A percentile compares a stretch with the other conserved stretches of the same genome.
Evolutionary conservation across 768 basidiomycete genomes (phyloP).

Genomic region (Daedaleopsis nitida): DNA sequence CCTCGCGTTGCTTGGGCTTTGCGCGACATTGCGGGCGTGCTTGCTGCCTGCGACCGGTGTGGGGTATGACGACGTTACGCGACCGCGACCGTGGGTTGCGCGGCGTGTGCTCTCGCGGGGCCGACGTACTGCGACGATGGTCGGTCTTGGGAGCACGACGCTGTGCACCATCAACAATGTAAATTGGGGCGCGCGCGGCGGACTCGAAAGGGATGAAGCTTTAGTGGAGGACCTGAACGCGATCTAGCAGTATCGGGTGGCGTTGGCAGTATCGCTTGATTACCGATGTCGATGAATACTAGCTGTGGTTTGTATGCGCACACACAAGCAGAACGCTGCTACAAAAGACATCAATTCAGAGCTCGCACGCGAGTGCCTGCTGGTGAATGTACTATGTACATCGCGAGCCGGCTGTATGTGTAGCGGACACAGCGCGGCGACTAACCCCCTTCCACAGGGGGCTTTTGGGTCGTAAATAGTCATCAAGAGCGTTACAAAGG

Average conservation of each 20-base stretch:
- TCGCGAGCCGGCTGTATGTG: slow-evolving; percentile 11
- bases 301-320: background rate
- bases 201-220: background rate
- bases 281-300: background rate
- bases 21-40: too few relatives aligned
- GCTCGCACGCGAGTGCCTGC: background rate
- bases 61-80: too few relatives aligned
- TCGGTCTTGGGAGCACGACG: background rate
- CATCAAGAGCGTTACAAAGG: background rate
- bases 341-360: slow-evolving; percentile 6
- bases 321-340: background rate
- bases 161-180: background rate
- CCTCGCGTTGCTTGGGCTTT: too few relatives aligned
- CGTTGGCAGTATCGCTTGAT: background rate
- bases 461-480: slow-evolving; percentile 12
- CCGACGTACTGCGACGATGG: background rate
- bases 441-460: slow-evolving; percentile 13
- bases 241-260: background rate
- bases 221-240: background rate
- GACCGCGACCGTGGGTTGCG: too few relatives aligned
- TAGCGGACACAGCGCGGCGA: slow-evolving; percentile 15
- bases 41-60: too few relatives aligned
- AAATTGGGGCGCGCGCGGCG: background rate
- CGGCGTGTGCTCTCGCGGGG: background rate
- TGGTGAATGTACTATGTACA: slow-evolving; percentile 7